These are phyloP conservation scores for Mycena indigotica DNA, from an alignment of 768 basidiomycete species.

Conservation along the genomic window DNA sequence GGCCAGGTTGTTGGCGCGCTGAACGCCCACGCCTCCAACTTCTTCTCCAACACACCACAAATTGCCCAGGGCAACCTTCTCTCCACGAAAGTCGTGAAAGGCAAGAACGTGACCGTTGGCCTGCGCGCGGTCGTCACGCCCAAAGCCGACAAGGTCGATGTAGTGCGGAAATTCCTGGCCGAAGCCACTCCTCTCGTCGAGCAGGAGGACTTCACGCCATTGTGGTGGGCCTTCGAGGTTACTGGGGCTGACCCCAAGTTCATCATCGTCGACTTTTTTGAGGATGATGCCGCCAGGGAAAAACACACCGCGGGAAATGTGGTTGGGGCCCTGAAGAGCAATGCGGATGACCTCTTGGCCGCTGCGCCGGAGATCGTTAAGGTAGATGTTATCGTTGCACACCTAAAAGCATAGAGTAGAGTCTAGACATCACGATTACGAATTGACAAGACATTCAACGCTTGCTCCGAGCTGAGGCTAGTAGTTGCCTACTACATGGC, in stretches of 20 bases:
- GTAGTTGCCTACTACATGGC: too few relatives aligned
- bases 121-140: conserved; percentile 38
- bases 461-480: too few relatives aligned
- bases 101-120: conserved; percentile 28
- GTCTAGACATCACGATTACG: too few relatives aligned
- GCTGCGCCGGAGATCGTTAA: conserved; percentile 33
- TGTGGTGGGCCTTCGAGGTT: conserved; percentile 43
- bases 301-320: conserved; percentile 39
- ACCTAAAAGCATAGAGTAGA: conserved; percentile 25
- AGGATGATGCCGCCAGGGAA: conserved; percentile 32
- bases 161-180: conserved; percentile 39
- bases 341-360: conserved; percentile 34
- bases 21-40: conserved; percentile 31
- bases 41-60: conserved; percentile 32
- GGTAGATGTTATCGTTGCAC: conserved; percentile 38
- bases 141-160: conserved; percentile 37
- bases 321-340: conserved; percentile 36
- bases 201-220: conserved; percentile 34
- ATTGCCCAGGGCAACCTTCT: conserved; percentile 32
- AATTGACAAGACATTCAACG: too few relatives aligned
- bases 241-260: conserved; percentile 36
- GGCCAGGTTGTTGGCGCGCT: conserved; percentile 41
- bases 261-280: conserved; percentile 42
- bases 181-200: conserved; percentile 37
- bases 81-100: conserved; percentile 32